phyloP scores from a whole-genome alignment of 2,329 filamentous ascomycete genomes.

The Periconia digitata region DNA sequence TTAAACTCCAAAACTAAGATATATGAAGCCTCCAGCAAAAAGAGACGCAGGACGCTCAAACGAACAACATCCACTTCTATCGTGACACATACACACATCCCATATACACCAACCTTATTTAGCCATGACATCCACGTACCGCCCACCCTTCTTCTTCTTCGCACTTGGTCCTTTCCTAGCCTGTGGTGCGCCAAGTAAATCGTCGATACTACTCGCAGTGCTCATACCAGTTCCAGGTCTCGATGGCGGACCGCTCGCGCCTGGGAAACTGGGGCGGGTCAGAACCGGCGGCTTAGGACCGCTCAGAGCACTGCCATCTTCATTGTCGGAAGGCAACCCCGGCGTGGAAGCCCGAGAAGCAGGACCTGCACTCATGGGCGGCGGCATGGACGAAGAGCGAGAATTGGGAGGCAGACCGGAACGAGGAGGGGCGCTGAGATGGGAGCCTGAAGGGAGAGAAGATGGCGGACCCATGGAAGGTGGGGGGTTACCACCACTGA shows the following conservation, averaged over 20 bases:
- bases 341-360: constrained; percentile 36
- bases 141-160: constrained; percentile 76
- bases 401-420: constrained; percentile 21
- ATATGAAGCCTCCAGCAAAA: not conserved
- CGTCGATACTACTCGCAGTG: constrained; percentile 92
- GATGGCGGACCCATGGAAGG: constrained; percentile 11
- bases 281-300: constrained; percentile 25
- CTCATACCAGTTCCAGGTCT: constrained; percentile 77
- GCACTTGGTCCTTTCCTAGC: constrained; percentile 61
- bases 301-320: constrained; percentile 22
- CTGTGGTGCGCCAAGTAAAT: constrained; percentile 75
- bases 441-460: constrained; percentile 11
- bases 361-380: constrained; percentile 31
- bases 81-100: not conserved
- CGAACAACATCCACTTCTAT: not conserved
- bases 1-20: no score
- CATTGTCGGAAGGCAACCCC: constrained; percentile 32
- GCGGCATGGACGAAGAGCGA: constrained; percentile 41
- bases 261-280: constrained; percentile 25
- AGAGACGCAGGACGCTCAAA: not conserved
- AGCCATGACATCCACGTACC: constrained; percentile 93
- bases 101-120: not conserved
- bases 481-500: constrained; percentile 30
- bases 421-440: constrained; percentile 9
- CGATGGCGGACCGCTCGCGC: constrained; percentile 33